Conservation (phyloP, 2,329 filamentous ascomycete genomes). For the Purpureocillium lavendulum region DNA sequence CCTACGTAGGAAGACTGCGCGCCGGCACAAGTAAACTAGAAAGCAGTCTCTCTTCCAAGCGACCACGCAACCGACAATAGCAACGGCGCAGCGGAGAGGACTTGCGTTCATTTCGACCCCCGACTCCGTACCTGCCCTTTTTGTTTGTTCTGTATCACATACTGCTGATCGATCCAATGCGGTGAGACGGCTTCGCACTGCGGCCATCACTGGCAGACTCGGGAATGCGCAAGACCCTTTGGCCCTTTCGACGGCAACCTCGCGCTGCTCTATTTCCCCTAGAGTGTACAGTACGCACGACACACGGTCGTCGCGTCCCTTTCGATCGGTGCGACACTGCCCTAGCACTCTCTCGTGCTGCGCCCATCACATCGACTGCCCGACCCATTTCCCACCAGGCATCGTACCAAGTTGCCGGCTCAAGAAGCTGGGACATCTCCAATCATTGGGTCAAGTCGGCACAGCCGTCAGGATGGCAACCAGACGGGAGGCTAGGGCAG, state of each 20-base stretch:
- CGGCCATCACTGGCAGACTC: conserved; percentile 11
- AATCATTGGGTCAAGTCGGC: background rate
- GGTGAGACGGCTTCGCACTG: conserved; percentile 11
- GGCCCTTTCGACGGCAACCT: conserved; percentile 10
- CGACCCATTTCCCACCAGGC: conserved; percentile 5
- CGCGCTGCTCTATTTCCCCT: conserved; percentile 9
- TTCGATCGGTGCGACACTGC: conserved; percentile 8
- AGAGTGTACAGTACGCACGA: conserved; percentile 1
- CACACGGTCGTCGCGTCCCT: background rate
- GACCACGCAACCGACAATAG: too few relatives aligned
- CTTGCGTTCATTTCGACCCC: too few relatives aligned
- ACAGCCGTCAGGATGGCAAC: conserved; percentile 9
- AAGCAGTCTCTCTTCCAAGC: background rate
- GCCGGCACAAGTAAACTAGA: too few relatives aligned
- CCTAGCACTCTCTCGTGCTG: conserved; percentile 7
- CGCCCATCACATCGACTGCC: conserved; percentile 2
- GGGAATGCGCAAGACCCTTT: conserved; percentile 21
- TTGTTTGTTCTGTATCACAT: too few relatives aligned
- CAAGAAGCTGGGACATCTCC: background rate
- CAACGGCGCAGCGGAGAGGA: too few relatives aligned
- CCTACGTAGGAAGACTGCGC: too few relatives aligned
- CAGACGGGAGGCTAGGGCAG: conserved; percentile 12
- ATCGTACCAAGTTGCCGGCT: conserved; percentile 1
- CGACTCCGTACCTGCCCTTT: too few relatives aligned
- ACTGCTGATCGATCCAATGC: conserved; percentile 8